A percentile compares a stretch with the other conserved stretches of the same genome.
phyloP scores from a whole-genome alignment of 441 rosid genomes.

The Populus hybrid region DNA sequence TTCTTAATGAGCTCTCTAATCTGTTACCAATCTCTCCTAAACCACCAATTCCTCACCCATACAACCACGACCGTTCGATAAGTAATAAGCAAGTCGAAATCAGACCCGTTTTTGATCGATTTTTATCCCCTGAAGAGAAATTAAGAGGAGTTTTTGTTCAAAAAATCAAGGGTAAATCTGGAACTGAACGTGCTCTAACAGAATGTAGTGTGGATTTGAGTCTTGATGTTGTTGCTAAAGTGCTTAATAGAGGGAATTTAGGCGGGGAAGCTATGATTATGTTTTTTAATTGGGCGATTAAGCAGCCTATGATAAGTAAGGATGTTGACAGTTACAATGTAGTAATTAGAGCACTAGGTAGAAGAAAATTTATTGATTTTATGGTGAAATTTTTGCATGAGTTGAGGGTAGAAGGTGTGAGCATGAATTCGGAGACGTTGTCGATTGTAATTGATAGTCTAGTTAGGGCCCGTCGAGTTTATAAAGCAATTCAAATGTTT shows the following conservation, averaged over 20 bases:
- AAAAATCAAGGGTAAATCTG: conserved; percentile 53
- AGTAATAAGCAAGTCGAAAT: conserved; percentile 14
- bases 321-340: conserved; percentile 49
- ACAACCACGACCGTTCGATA: conserved; percentile 9
- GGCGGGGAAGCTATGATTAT: conserved; percentile 67
- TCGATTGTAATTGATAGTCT: conserved; percentile 61
- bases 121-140: conserved; percentile 66
- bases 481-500: conserved; percentile 54
- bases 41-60: conserved; percentile 5
- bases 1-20: conserved; percentile 59
- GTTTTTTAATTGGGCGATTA: conserved; percentile 77
- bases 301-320: conserved; percentile 43
- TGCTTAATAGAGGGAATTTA: conserved; percentile 61
- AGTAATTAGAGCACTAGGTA: conserved; percentile 66
- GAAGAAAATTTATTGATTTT: conserved; percentile 56
- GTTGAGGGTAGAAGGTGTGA: conserved; percentile 38
- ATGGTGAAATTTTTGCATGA: conserved; percentile 45
- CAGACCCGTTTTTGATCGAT: conserved; percentile 38
- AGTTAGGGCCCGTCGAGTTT: conserved; percentile 44
- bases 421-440: conserved; percentile 45
- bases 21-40: conserved; percentile 43
- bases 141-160: conserved; percentile 88
- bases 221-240: conserved; percentile 54
- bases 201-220: conserved; percentile 48
- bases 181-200: conserved; percentile 46